Evolutionary conservation across 164 flowering plant species (phyloP).

Genomic region (Paratinospora sagittata): DNA sequence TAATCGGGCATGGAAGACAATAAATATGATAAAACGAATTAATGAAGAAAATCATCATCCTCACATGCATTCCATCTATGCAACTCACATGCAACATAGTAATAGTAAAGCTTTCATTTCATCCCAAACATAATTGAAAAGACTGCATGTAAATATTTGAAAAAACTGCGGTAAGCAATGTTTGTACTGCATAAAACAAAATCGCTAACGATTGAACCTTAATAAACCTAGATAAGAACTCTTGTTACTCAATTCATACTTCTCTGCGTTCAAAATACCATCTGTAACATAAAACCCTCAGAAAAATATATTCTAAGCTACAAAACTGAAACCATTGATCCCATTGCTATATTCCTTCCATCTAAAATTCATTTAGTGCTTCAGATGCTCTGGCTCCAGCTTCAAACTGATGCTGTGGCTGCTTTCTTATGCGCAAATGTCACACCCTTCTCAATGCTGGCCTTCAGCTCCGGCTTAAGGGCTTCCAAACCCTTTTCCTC

Average conservation of each 20-base stretch:
- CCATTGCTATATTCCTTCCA: neutral
- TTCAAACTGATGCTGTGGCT: constrained; percentile 29
- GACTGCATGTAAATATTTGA: neutral
- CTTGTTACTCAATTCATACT: neutral
- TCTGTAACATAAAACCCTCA: neutral
- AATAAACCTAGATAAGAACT: neutral
- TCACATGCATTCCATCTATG: no score
- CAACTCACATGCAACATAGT: no score
- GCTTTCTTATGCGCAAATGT: constrained; percentile 53
- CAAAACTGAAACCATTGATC: constrained; percentile 9
- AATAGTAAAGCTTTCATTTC: neutral
- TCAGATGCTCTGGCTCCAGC: constrained; percentile 11
- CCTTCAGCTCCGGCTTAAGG: constrained; percentile 62
- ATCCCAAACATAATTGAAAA: neutral
- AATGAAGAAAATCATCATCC: no score
- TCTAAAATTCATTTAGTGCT: neutral
- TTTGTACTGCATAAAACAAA: no score
- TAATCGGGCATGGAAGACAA: no score
- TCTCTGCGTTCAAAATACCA: neutral
- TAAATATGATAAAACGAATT: no score
- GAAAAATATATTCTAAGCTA: neutral
- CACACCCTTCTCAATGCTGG: constrained; percentile 65
- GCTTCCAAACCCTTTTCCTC: constrained; percentile 58
- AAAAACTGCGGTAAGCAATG: neutral
- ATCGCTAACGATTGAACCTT: neutral